Conservation (phyloP, 2,329 filamentous ascomycete genomes). For the Stemphylium beticola region DNA sequence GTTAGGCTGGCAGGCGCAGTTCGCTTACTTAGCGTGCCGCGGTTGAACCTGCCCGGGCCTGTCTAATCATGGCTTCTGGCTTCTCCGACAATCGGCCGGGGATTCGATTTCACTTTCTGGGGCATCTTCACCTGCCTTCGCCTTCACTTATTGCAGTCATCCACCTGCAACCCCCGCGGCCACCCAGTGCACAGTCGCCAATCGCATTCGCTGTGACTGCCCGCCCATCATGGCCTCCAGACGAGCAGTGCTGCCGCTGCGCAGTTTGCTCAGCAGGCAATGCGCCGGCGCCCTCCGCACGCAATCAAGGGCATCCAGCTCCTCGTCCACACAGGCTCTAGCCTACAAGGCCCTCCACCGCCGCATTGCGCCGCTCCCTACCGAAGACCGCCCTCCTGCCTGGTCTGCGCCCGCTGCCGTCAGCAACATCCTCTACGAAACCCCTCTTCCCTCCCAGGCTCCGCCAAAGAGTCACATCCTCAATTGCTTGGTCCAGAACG, state of each 20-base stretch:
- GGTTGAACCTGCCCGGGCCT: conserved; percentile 8
- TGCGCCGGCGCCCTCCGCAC: conserved; percentile 34
- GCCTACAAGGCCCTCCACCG: conserved; percentile 97
- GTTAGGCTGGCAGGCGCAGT: conserved; percentile 6
- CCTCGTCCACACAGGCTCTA: conserved; percentile 85
- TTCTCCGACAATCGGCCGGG: conserved; percentile 16
- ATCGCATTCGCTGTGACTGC: conserved; percentile 25
- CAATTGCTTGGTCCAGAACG: conserved; percentile 98
- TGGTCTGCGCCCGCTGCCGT: conserved; percentile 92
- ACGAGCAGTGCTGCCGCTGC: conserved; percentile 50
- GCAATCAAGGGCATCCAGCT: conserved; percentile 49
- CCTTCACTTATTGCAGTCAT: not conserved
- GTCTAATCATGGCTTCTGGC: not conserved
- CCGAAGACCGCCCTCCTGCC: conserved; percentile 76
- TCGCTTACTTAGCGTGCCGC: conserved; percentile 16
- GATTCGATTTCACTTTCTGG: conserved; percentile 16
- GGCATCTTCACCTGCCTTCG: conserved; percentile 4
- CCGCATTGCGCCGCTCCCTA: conserved; percentile 83
- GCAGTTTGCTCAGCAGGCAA: conserved; percentile 39
- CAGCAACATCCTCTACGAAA: conserved; percentile 98
- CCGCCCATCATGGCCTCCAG: conserved; percentile 50
- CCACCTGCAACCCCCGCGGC: not conserved
- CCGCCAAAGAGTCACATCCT: conserved; percentile 94
- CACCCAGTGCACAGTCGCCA: not conserved
- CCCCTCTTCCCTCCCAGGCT: conserved; percentile 78